Conservation (phyloP, 2,329 filamentous ascomycete genomes). For the Arthroderma sp. region DNA sequence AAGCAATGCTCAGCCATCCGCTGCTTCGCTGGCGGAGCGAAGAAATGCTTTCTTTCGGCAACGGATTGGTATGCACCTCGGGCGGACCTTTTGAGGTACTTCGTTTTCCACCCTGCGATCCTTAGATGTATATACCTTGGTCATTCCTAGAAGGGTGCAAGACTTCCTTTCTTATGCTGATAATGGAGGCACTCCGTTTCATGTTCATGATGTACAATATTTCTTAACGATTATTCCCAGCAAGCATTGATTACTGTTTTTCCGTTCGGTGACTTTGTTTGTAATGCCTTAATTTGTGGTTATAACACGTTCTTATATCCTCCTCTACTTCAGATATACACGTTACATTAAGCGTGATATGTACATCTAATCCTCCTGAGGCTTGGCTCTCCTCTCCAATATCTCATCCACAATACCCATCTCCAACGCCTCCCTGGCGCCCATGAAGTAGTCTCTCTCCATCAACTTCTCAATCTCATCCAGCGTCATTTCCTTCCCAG, state of each 20-base stretch:
- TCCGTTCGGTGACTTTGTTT: too few species aligned
- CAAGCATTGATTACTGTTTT: not conserved
- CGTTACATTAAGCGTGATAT: not conserved
- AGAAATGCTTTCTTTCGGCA: conserved; percentile 1
- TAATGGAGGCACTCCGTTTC: too few species aligned
- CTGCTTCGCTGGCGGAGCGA: conserved; percentile 7
- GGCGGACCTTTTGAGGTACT: not conserved
- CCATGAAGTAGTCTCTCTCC: conserved; percentile 93
- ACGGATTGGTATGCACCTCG: conserved; percentile 3
- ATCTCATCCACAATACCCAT: conserved; percentile 90
- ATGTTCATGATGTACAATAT: too few species aligned
- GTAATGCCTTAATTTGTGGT: too few species aligned
- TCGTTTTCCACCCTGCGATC: not conserved
- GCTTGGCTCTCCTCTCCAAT: conserved; percentile 37
- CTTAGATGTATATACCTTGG: not conserved
- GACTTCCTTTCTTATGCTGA: too few species aligned
- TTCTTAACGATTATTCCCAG: too few species aligned
- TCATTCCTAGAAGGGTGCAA: too few species aligned
- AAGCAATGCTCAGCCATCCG: conserved; percentile 12
- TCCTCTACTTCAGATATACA: not conserved
- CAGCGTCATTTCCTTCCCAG: conserved; percentile 54
- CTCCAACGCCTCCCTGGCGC: conserved; percentile 73
- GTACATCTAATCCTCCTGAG: conserved; percentile 11
- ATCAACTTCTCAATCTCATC: conserved; percentile 87
- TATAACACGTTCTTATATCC: not conserved